Conservation (phyloP, 1,284 basidiomycete species). For the Rhodotorula sp. region DNA sequence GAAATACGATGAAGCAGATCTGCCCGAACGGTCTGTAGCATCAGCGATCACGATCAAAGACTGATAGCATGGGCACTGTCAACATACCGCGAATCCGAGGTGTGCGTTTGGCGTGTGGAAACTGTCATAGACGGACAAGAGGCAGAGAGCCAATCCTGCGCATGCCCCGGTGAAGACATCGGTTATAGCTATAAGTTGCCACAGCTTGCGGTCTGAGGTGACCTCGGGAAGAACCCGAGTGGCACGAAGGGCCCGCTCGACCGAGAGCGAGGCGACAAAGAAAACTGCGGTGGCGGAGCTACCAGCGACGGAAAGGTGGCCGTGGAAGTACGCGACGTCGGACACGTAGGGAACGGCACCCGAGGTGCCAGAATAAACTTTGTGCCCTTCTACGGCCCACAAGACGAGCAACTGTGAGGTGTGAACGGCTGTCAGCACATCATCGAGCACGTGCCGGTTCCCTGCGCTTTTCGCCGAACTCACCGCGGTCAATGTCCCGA, state of each 20-base stretch:
- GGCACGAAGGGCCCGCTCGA: conserved; percentile 18
- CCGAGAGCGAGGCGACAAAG: not conserved
- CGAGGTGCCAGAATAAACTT: not conserved
- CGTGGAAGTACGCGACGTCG: conserved; percentile 6
- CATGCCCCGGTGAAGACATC: conserved; percentile 4
- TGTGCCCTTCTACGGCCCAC: not conserved
- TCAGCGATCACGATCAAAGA: not conserved
- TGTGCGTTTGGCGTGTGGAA: not conserved
- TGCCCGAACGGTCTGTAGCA: not conserved
- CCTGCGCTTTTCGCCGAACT: not conserved
- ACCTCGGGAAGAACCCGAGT: conserved; percentile 24
- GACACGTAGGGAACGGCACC: conserved; percentile 13
- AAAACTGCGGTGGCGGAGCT: conserved; percentile 5
- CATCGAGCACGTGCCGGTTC: no score
- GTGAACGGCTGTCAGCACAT: not conserved
- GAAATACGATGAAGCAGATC: conserved; percentile 12
- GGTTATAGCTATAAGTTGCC: conserved; percentile 1
- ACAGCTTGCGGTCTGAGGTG: conserved; percentile 15
- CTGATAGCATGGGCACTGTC: not conserved
- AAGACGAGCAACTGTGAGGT: not conserved
- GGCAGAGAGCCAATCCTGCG: not conserved
- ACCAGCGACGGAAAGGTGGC: conserved; percentile 4
- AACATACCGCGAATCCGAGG: conserved; percentile 9
- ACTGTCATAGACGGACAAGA: not conserved
- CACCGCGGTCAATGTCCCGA: not conserved